Evolutionary conservation across 805 yeast species (phyloP), one percentile per base, ranked within the genome.

Genomic region (Pichia sporocuriosa): DNA sequence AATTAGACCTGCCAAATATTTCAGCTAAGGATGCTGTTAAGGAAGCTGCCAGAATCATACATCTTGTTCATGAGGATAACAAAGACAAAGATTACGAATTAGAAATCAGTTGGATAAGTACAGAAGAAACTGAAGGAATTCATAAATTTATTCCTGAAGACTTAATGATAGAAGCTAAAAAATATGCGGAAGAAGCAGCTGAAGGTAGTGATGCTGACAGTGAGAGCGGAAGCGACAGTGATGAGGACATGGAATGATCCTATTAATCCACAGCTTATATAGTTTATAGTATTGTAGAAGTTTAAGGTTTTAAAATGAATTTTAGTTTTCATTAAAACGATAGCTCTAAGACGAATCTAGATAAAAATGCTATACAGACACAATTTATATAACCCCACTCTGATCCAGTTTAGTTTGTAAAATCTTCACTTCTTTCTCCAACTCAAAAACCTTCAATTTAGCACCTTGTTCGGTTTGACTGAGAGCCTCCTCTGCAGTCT

Each of bases 21-120:
- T 67, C 80, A 8, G 84, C 81, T 4, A 75, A 66, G 52, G 95
- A 89, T 17, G 98, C 96, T 4, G 83, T 93, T 29, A 88, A 84
- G 55, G 84, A 84, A 58, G 97, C 97, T 25, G 97, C 97, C 5
- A 83, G 82, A 62, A 88, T 93, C 59, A 84, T 93, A 56, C 84
- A 87, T 57, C 70, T 82, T 49, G 97, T 97, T 1, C 98, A 94
- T 58, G 99, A 93, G 66, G 98, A 93, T 58, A 87, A 88, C 65
- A 93, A 90, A 64, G 98, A 93, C 61, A 93, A 90, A 65, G 97
- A 89, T 46, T 93, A 88, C 59, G 98, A 93, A 66, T 72, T 93
- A 50, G 99, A 93, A 59, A 73, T 93, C 56, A 77, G 93, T 51
- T 93, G 98, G 98, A 79, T 79, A 41, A 79, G 90, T 28, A 57